A percentile compares a stretch with the other conserved stretches of the same genome.
Evolutionary conservation across 2,329 filamentous ascomycete species (phyloP).

Genomic region (Nemania sp.): DNA sequence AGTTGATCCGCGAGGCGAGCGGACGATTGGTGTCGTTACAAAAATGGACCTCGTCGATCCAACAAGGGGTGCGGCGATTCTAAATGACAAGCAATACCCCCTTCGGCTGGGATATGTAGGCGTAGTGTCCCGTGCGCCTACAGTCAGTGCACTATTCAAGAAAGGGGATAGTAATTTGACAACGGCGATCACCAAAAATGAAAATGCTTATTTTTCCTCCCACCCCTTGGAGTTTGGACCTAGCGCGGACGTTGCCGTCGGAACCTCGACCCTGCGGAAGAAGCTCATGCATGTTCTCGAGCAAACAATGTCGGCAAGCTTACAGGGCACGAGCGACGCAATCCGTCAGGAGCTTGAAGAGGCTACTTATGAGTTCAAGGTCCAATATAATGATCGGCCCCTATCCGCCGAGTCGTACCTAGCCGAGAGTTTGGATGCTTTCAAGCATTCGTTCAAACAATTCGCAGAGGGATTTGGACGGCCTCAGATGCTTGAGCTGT

Average conservation of each 20-base stretch:
- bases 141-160: constrained; percentile 79
- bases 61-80: constrained; percentile 78
- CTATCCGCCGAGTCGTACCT: constrained; percentile 96
- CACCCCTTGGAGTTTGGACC: constrained; percentile 85
- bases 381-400: constrained; percentile 97
- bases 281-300: constrained; percentile 98
- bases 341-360: constrained; percentile 96
- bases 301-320: constrained; percentile 93
- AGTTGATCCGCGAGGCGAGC: constrained; percentile 92
- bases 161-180: constrained; percentile 84
- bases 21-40: constrained; percentile 98
- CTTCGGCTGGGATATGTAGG: constrained; percentile 96
- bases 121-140: constrained; percentile 87
- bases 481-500: constrained; percentile 85
- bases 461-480: constrained; percentile 92
- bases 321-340: constrained; percentile 89
- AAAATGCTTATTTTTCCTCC: constrained; percentile 85
- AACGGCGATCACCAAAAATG: constrained; percentile 85
- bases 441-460: constrained; percentile 97
- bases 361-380: constrained; percentile 98
- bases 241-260: constrained; percentile 78
- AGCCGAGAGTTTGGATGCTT: constrained; percentile 92
- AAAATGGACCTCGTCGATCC: constrained; percentile 99
- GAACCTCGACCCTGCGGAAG: constrained; percentile 87
- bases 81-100: constrained; percentile 92